Evolutionary conservation across 176 grass and related monocot genomes (phyloP).

Genomic region (Oryza australiensis): DNA sequence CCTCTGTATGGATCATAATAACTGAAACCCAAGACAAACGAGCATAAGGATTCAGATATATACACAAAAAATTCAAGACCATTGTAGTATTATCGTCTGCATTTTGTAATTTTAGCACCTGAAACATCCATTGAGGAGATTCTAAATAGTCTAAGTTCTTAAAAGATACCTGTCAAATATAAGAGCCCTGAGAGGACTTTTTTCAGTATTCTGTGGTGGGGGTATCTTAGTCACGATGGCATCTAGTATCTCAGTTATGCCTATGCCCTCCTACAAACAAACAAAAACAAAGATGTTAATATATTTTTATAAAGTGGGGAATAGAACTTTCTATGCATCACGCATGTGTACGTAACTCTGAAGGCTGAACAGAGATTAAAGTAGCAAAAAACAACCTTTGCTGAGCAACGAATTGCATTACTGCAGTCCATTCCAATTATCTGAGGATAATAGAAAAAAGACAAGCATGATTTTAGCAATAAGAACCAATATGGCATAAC

Average conservation of each 20-base stretch:
- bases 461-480: constrained; percentile 5
- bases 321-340: not conserved
- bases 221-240: constrained; percentile 79
- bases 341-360: not conserved
- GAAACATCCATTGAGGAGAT: constrained; percentile 7
- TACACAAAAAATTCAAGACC: constrained; percentile 8
- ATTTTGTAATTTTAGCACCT: constrained; percentile 19
- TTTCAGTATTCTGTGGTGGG: constrained; percentile 76
- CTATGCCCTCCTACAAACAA: constrained; percentile 81
- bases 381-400: constrained; percentile 69
- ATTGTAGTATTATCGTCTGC: not conserved
- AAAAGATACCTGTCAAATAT: constrained; percentile 93
- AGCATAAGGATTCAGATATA: constrained; percentile 25
- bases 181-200: constrained; percentile 83
- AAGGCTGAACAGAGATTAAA: not conserved
- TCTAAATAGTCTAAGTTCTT: constrained; percentile 5
- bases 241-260: constrained; percentile 92
- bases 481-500: constrained; percentile 6
- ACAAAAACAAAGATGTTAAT: not conserved
- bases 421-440: constrained; percentile 94
- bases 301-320: constrained; percentile 19
- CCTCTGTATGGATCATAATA: constrained; percentile 99
- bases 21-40: constrained; percentile 56
- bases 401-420: constrained; percentile 91
- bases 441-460: constrained; percentile 37